Conservation (phyloP, 2,329 filamentous ascomycete species). For the Esteya vermicola region DNA sequence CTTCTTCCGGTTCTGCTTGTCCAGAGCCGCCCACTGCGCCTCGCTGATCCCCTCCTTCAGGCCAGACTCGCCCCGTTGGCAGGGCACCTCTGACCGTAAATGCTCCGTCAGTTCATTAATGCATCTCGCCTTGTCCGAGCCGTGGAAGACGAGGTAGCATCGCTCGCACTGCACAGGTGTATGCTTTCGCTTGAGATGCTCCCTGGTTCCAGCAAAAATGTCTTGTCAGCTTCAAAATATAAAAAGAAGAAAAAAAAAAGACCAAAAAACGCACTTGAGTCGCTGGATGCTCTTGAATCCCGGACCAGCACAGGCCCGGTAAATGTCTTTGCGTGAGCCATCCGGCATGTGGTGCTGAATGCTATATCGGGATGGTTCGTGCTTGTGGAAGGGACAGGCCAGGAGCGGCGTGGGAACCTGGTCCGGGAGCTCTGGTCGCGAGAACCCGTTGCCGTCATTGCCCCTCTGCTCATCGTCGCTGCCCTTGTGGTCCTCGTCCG, state of each 20-base stretch:
- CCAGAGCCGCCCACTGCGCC: constrained; percentile 13
- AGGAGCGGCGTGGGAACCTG: constrained; percentile 6
- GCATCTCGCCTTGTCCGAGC: constrained; percentile 6
- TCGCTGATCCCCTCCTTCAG: constrained; percentile 14
- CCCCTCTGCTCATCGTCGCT: constrained; percentile 9
- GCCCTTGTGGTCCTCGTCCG: constrained; percentile 7
- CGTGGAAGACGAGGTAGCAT: constrained; percentile 13
- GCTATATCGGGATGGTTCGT: constrained; percentile 13
- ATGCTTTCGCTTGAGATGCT: constrained; percentile 15
- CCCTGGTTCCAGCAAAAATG: no score
- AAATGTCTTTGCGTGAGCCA: constrained; percentile 10
- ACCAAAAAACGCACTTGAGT: constrained; percentile 11
- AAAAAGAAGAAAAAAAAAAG: neutral
- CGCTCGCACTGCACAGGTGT: constrained; percentile 15
- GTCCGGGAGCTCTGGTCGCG: neutral
- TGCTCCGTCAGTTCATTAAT: constrained; percentile 11
- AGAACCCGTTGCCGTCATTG: constrained; percentile 2
- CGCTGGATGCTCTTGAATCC: constrained; percentile 16
- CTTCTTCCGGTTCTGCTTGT: constrained; percentile 15
- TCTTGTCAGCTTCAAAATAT: no score
- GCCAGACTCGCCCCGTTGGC: constrained; percentile 10
- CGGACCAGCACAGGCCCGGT: constrained; percentile 14
- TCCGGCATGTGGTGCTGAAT: constrained; percentile 10
- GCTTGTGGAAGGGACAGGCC: constrained; percentile 16
- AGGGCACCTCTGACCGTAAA: constrained; percentile 10